Conservation (phyloP, 2,329 filamentous ascomycete species). For the Amphichorda felina region DNA sequence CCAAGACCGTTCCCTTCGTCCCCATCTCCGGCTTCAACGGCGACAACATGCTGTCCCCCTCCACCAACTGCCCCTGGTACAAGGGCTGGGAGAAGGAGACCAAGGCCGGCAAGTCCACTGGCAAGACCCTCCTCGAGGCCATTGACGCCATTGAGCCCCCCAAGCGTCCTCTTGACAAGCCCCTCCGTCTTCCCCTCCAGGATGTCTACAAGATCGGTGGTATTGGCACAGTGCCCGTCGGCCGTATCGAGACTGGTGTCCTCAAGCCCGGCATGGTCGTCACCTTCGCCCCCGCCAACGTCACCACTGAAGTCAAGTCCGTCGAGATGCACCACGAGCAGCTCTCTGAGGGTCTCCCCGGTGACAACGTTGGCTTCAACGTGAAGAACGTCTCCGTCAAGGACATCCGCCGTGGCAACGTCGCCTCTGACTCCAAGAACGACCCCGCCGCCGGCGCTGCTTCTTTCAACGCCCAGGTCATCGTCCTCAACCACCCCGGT, state of each 20-base stretch:
- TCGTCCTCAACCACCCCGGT: constrained; percentile 99
- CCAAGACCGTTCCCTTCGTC: constrained; percentile 96
- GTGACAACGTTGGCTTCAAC: constrained; percentile 99
- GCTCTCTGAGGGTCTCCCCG: constrained; percentile 85
- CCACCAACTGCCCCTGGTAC: constrained; percentile 98
- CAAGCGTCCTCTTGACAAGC: constrained; percentile 93
- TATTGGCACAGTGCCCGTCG: constrained; percentile 99
- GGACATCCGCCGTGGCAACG: constrained; percentile 99
- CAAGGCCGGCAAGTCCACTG: constrained; percentile 69
- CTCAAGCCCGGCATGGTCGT: constrained; percentile 91
- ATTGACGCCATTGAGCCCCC: constrained; percentile 94
- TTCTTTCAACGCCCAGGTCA: constrained; percentile 99
- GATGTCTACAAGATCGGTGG: constrained; percentile 99
- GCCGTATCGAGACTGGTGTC: constrained; percentile 99
- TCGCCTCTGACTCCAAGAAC: constrained; percentile 99
- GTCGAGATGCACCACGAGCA: constrained; percentile 99
- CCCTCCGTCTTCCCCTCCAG: constrained; percentile 99
- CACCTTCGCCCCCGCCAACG: constrained; percentile 95
- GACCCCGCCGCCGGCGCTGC: constrained; percentile 83
- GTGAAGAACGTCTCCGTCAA: constrained; percentile 99
- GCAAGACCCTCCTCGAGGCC: constrained; percentile 98
- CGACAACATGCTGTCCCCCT: constrained; percentile 95
- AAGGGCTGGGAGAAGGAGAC: constrained; percentile 99
- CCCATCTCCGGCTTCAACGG: constrained; percentile 99
- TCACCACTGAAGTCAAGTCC: constrained; percentile 99